Evolutionary conservation across 345 rosid species (phyloP), one percentile per base, ranked within the genome.

Genomic region (Salix arbutifolia): DNA sequence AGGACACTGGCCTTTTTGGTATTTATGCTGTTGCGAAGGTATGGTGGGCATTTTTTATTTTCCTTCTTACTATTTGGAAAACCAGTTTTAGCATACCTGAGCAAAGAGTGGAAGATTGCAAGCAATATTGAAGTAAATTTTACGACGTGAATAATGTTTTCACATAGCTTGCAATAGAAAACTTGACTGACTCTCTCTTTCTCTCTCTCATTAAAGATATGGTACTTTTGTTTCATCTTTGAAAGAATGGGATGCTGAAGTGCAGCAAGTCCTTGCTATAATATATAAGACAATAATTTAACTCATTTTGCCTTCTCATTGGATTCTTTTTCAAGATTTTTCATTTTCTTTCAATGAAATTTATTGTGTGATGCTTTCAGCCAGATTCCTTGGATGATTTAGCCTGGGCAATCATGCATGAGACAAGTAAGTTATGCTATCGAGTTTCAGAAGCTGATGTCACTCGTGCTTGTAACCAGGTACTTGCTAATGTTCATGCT

Each of bases 11-110:
- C 65, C 91, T 96, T 10, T 96, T 96, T 66, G 99, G 99, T 69
- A 88, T 96, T 74, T 94, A 96, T 86, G 99, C 98, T 71, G 90
- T 96, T 83, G 97, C 99, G 0, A 91, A 96, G 98, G 99, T 96
- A 83, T 87, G 80, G 58, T 86, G 79, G 62, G 42, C 26, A 33
- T 72, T 58, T 40, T 23, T 5, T 12, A 8, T 38, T 3, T 44
- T 38, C 40, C 31, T 38, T 21, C 12, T 23, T n/a, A 68, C 12
- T 60, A n/a, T 37, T 60, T 21, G 35, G 16, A 38, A 44, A 61
- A 42, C 9, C 42, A 25, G 44, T 58, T 31, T 73, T 73, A 38
- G 69, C 58, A 26, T 73, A 13, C 42, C 30, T 26, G 28, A 11
- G 18, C 30, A 46, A 58, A 10, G 67, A 13, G 37, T 72, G 73